Evolutionary conservation across 257 asterid genomes (phyloP).

Genomic region (Verbena officinalis): DNA sequence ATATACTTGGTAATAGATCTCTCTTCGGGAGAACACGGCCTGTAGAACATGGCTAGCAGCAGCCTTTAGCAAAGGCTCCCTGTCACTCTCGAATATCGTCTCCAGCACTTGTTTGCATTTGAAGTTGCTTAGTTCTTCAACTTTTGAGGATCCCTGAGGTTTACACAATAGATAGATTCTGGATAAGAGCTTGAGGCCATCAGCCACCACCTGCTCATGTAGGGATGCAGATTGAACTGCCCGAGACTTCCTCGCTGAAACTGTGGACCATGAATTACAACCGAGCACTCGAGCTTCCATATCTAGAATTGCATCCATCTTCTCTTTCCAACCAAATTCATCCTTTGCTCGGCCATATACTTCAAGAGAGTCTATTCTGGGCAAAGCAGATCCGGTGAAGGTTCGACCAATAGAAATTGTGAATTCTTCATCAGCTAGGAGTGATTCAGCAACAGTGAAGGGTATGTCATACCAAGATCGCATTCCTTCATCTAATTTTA

Average conservation of each 20-base stretch:
- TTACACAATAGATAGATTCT: conserved; percentile 62
- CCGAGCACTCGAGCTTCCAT: conserved; percentile 92
- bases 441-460: conserved; percentile 96
- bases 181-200: conserved; percentile 91
- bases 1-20: conserved; percentile 83
- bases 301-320: conserved; percentile 93
- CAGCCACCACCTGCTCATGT: conserved; percentile 95
- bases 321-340: conserved; percentile 99
- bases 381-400: conserved; percentile 75
- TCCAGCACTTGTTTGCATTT: conserved; percentile 82
- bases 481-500: conserved; percentile 95
- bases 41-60: conserved; percentile 91
- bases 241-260: conserved; percentile 72
- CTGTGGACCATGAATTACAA: conserved; percentile 61
- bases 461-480: conserved; percentile 99
- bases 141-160: conserved; percentile 59
- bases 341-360: conserved; percentile 98
- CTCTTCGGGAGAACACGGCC: conserved; percentile 82
- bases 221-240: conserved; percentile 69
- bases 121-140: conserved; percentile 65
- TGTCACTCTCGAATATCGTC: conserved; percentile 82
- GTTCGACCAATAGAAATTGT: conserved; percentile 83
- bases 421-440: conserved; percentile 94
- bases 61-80: conserved; percentile 85
- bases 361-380: conserved; percentile 92